A percentile compares a stretch with the other conserved stretches of the same genome.
These are phyloP conservation scores for Colletotrichum sansevieriae DNA, from an alignment of 2,329 filamentous ascomycete genomes.

Conservation along the genomic window DNA sequence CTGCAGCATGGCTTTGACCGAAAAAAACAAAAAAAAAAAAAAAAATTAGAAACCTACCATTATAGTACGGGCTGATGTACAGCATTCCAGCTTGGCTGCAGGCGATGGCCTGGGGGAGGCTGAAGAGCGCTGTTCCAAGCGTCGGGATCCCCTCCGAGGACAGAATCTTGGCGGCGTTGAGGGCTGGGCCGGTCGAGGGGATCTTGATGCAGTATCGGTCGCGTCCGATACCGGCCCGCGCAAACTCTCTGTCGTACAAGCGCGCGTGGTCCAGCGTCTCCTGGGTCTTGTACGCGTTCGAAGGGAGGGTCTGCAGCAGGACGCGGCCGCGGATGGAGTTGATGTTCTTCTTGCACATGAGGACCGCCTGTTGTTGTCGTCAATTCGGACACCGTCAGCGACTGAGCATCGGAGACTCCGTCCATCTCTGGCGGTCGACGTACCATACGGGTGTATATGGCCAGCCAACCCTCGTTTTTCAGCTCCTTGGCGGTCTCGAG, in stretches of 20 bases:
- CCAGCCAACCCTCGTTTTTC: conserved; percentile 60
- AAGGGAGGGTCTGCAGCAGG: conserved; percentile 61
- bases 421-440: background rate
- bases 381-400: background rate
- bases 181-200: conserved; percentile 60
- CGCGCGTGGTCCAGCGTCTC: conserved; percentile 60
- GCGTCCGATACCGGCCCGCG: conserved; percentile 56
- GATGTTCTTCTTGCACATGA: conserved; percentile 62
- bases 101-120: conserved; percentile 62
- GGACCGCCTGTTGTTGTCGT: conserved; percentile 51
- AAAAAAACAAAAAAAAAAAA: background rate
- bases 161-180: conserved; percentile 59
- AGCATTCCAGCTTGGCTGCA: conserved; percentile 61
- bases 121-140: conserved; percentile 61
- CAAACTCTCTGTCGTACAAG: conserved; percentile 61
- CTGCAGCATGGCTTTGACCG: background rate
- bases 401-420: no score
- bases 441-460: conserved; percentile 62
- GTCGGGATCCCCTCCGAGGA: conserved; percentile 60
- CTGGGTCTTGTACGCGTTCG: conserved; percentile 59
- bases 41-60: conserved; percentile 49
- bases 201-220: conserved; percentile 66
- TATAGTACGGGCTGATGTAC: conserved; percentile 65
- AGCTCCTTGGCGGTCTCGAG: conserved; percentile 57
- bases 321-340: conserved; percentile 60